These are phyloP conservation scores for Hondaea fermentalgiana DNA, from an alignment of 108 stramenopile species.

Conservation along the genomic window DNA sequence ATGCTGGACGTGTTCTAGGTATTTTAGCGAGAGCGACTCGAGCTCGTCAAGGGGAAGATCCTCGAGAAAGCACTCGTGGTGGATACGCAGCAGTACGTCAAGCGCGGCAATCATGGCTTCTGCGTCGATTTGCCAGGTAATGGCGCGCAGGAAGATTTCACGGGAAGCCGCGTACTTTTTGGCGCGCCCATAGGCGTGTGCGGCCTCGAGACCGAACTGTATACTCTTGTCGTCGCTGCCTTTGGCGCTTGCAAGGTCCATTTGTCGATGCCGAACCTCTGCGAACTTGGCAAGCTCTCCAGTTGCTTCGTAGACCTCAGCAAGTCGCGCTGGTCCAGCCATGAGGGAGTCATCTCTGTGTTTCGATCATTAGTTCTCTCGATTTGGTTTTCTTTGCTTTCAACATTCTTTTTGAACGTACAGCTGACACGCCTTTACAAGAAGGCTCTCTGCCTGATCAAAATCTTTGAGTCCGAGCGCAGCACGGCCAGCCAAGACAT, in stretches of 20 bases:
- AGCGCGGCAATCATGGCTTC: neutral
- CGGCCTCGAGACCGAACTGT: neutral
- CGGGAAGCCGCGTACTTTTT: neutral
- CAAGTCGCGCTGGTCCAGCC: neutral
- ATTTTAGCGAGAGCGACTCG: neutral
- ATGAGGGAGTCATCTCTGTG: neutral
- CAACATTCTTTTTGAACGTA: neutral
- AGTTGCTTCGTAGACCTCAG: neutral
- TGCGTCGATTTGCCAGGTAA: neutral
- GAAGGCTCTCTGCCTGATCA: neutral
- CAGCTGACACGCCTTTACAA: neutral
- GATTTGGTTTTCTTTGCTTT: neutral
- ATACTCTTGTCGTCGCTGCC: neutral
- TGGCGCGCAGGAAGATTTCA: neutral
- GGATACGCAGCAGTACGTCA: neutral
- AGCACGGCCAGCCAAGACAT: neutral
- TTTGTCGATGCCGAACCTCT: neutral
- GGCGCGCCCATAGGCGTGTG: neutral
- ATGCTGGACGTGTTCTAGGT: neutral
- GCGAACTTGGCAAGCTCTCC: conserved; percentile 7
- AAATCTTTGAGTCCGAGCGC: neutral
- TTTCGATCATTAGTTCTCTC: neutral
- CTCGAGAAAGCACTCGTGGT: neutral
- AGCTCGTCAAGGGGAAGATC: neutral
- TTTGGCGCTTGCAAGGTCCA: neutral